phyloP scores from a whole-genome alignment of 495 filamentous ascomycete genomes.

The Neurospora pannonica region DNA sequence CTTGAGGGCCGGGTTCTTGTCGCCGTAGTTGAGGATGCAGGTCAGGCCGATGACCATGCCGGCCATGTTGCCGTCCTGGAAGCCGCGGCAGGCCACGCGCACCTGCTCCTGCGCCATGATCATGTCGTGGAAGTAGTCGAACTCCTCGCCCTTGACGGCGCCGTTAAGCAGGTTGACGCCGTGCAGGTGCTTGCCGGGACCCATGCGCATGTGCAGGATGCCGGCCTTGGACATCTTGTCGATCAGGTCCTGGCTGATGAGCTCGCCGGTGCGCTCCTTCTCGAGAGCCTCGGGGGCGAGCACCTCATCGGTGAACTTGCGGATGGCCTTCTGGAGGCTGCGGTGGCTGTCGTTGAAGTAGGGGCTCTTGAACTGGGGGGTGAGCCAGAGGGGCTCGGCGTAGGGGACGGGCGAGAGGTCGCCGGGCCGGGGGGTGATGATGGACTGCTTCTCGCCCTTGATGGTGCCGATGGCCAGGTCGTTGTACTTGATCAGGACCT shows the following conservation, averaged over 20 bases:
- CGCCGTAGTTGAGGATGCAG: slow-evolving; percentile 71
- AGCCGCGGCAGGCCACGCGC: slow-evolving; percentile 59
- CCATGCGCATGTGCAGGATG: slow-evolving; percentile 72
- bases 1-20: slow-evolving; percentile 53
- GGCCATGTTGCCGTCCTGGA: slow-evolving; percentile 53
- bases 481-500: slow-evolving; percentile 71
- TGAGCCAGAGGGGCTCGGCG: slow-evolving; percentile 73
- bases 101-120: slow-evolving; percentile 65
- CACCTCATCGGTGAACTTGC: slow-evolving; percentile 64
- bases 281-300: slow-evolving; percentile 67
- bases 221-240: slow-evolving; percentile 65
- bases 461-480: slow-evolving; percentile 69
- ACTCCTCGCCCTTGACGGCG: slow-evolving; percentile 66
- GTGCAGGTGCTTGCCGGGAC: slow-evolving; percentile 75
- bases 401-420: slow-evolving; percentile 71
- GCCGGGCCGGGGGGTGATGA: slow-evolving; percentile 60
- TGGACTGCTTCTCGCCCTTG: slow-evolving; percentile 62
- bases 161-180: slow-evolving; percentile 58
- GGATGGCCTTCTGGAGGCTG: slow-evolving; percentile 57
- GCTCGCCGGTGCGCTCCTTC: slow-evolving; percentile 66
- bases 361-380: slow-evolving; percentile 67
- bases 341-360: slow-evolving; percentile 76
- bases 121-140: slow-evolving; percentile 82
- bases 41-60: slow-evolving; percentile 81
- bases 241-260: slow-evolving; percentile 69